phyloP scores from a whole-genome alignment of 768 basidiomycete genomes.

The Clathrus columnatus region DNA sequence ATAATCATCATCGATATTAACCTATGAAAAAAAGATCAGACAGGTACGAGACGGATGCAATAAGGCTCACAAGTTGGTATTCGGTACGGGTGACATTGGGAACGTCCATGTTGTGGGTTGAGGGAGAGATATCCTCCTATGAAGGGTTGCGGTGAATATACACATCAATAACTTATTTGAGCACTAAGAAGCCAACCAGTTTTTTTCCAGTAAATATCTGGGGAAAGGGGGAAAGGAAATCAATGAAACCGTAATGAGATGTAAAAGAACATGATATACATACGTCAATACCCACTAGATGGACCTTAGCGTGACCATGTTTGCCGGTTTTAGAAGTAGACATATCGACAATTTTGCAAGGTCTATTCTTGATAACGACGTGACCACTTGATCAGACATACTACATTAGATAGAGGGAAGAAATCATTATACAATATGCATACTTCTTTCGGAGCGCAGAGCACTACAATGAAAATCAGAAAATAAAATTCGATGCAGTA shows the following conservation, averaged over 20 bases:
- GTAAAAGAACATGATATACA: constrained; percentile 21
- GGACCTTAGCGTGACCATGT: constrained; percentile 99
- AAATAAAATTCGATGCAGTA: background rate
- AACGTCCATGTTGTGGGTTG: constrained; percentile 99
- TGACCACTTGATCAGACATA: constrained; percentile 59
- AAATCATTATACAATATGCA: constrained; percentile 3
- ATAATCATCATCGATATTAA: constrained; percentile 90
- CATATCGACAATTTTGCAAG: constrained; percentile 99
- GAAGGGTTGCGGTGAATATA: constrained; percentile 9
- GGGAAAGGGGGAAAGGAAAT: constrained; percentile 12
- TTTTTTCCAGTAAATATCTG: constrained; percentile 99
- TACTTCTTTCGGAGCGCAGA: constrained; percentile 71
- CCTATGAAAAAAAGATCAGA: constrained; percentile 27
- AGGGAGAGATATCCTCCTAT: constrained; percentile 90
- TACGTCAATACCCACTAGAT: constrained; percentile 94
- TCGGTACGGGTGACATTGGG: constrained; percentile 87
- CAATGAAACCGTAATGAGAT: constrained; percentile 1
- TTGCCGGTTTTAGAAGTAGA: constrained; percentile 99
- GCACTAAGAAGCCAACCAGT: constrained; percentile 48
- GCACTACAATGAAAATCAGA: constrained; percentile 36
- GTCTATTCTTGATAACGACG: constrained; percentile 95
- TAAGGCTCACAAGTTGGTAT: constrained; percentile 69
- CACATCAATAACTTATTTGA: background rate
- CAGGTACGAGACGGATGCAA: background rate
- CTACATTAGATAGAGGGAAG: background rate